A percentile compares a stretch with the other conserved stretches of the same genome.
phyloP scores from a whole-genome alignment of 2,329 filamentous ascomycete species.

The Sporothrix brunneoviolacea region DNA sequence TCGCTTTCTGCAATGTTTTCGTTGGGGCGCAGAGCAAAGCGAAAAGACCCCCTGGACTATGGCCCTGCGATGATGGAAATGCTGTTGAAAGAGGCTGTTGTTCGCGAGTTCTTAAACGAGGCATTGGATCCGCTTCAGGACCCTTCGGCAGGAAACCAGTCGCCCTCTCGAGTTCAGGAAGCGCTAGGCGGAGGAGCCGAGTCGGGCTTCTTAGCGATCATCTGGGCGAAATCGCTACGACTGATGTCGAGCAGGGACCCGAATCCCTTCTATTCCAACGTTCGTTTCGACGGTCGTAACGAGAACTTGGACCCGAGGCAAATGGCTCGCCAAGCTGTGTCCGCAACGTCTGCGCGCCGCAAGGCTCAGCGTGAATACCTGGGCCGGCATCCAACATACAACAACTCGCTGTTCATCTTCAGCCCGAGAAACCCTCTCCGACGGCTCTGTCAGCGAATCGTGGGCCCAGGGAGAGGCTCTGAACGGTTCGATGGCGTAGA shows the following conservation, averaged over 20 bases:
- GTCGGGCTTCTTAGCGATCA: conserved; percentile 51
- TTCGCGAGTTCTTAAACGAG: conserved; percentile 89
- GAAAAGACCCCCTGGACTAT: conserved; percentile 82
- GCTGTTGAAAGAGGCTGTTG: conserved; percentile 92
- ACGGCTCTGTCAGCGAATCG: conserved; percentile 76
- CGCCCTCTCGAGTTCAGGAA: conserved; percentile 27
- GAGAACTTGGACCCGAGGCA: conserved; percentile 76
- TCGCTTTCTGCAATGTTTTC: conserved; percentile 66
- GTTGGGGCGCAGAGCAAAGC: conserved; percentile 51
- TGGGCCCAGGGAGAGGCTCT: conserved; percentile 80
- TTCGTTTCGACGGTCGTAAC: conserved; percentile 62
- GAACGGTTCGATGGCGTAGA: conserved; percentile 85
- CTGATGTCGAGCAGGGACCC: conserved; percentile 62
- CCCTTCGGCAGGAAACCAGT: conserved; percentile 28
- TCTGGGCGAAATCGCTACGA: conserved; percentile 55
- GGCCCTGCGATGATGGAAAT: conserved; percentile 90
- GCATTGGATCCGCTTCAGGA: conserved; percentile 41
- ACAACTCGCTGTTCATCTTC: conserved; percentile 86
- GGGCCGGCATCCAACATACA: conserved; percentile 79
- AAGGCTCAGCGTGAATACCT: conserved; percentile 88
- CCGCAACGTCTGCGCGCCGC: conserved; percentile 73
- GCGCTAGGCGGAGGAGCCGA: conserved; percentile 33
- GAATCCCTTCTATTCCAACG: conserved; percentile 87
- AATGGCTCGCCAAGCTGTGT: conserved; percentile 86
- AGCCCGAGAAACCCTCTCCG: conserved; percentile 70